Evolutionary conservation across 2,329 filamentous ascomycete genomes (phyloP).

Genomic region (Hypoxylon sp.): DNA sequence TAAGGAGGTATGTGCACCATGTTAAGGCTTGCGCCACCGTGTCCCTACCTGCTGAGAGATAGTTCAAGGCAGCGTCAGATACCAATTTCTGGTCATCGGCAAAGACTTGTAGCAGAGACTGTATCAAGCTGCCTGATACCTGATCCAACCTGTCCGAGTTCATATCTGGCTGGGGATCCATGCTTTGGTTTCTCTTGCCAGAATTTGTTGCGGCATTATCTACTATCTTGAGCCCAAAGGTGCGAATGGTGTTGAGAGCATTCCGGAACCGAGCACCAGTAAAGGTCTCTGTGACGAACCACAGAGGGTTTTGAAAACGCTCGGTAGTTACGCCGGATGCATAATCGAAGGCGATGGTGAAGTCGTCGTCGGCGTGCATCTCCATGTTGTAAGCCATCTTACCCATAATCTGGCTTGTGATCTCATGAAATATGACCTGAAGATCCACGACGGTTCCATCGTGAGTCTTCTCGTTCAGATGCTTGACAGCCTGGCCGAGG

Average conservation of each 20-base stretch:
- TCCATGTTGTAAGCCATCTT: conserved; percentile 75
- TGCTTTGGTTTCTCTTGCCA: conserved; percentile 29
- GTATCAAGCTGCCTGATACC: conserved; percentile 64
- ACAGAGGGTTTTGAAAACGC: conserved; percentile 72
- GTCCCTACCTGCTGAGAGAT: conserved; percentile 69
- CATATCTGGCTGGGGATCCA: conserved; percentile 1
- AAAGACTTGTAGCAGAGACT: conserved; percentile 66
- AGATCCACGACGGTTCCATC: conserved; percentile 56
- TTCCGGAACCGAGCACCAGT: conserved; percentile 56
- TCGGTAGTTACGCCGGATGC: conserved; percentile 67
- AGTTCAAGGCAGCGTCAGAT: conserved; percentile 71
- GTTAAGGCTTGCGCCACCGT: conserved; percentile 71
- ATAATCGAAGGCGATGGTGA: conserved; percentile 67
- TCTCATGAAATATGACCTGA: conserved; percentile 67
- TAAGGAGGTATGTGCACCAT: conserved; percentile 69
- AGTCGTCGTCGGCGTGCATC: conserved; percentile 67
- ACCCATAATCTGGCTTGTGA: conserved; percentile 72
- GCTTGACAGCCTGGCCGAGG: conserved; percentile 52
- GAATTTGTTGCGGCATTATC: conserved; percentile 58
- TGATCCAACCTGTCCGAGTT: conserved; percentile 47
- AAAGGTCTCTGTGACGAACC: conserved; percentile 65
- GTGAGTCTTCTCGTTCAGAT: conserved; percentile 47
- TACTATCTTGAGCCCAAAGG: conserved; percentile 66
- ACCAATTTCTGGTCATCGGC: conserved; percentile 60
- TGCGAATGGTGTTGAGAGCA: conserved; percentile 59